phyloP scores from a whole-genome alignment of 371 early-diverging fungal species.

The Zychaea mexicana region DNA sequence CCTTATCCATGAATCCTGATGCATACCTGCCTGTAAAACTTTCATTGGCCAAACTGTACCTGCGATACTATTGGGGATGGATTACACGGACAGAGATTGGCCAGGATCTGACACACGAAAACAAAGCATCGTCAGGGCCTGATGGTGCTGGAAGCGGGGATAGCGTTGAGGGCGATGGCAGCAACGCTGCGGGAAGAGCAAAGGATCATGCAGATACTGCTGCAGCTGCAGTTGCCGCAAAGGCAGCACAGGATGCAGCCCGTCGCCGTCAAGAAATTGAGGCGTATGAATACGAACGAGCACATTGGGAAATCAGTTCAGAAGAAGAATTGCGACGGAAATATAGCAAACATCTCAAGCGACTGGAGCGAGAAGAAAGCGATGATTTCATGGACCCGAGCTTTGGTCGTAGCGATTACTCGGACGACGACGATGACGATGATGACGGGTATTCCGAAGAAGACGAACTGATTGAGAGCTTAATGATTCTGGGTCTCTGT shows the following conservation, averaged over 20 bases:
- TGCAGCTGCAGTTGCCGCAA: neutral
- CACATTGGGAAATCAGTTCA: conserved; percentile 26
- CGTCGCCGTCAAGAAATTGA: conserved; percentile 26
- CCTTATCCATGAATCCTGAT: conserved; percentile 74
- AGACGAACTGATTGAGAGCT: conserved; percentile 57
- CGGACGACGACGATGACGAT: conserved; percentile 18
- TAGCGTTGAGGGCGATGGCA: neutral
- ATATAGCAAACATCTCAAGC: conserved; percentile 37
- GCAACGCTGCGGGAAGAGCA: conserved; percentile 3
- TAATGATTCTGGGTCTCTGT: conserved; percentile 60
- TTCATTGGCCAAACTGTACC: conserved; percentile 71
- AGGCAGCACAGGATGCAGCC: conserved; percentile 12
- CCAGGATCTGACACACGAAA: conserved; percentile 13
- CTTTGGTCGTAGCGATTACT: conserved; percentile 6
- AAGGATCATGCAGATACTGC: neutral
- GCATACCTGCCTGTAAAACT: conserved; percentile 84
- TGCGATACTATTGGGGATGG: conserved; percentile 71
- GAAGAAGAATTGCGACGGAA: conserved; percentile 45
- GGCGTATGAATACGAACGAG: conserved; percentile 18
- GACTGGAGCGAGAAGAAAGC: conserved; percentile 37
- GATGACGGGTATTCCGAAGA: conserved; percentile 45
- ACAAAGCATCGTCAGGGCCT: neutral
- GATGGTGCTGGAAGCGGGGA: neutral
- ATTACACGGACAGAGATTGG: conserved; percentile 59
- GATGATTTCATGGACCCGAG: conserved; percentile 23